These are phyloP conservation scores for Westerdykella sp. DNA, from an alignment of 2,329 filamentous ascomycete genomes.

Conservation along the genomic window DNA sequence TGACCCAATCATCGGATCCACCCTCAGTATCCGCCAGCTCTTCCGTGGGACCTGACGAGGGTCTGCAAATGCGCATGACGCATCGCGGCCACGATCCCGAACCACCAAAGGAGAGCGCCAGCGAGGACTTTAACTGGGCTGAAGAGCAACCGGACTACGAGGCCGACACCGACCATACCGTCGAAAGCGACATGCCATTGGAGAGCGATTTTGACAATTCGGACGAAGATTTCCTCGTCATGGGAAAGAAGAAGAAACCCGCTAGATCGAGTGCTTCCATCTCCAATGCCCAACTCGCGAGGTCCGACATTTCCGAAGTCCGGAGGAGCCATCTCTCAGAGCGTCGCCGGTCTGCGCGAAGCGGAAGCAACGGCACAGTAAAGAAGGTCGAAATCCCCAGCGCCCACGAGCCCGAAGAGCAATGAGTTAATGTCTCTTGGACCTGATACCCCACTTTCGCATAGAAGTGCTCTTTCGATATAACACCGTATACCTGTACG, in stretches of 20 bases:
- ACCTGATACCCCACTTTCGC: too few species aligned
- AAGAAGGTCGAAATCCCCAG: constrained; percentile 36
- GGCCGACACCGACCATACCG: constrained; percentile 31
- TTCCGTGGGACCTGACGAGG: constrained; percentile 37
- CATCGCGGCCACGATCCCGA: background rate
- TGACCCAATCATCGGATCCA: constrained; percentile 47
- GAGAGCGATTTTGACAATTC: constrained; percentile 37
- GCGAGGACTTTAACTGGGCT: constrained; percentile 1
- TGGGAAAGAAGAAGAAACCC: constrained; percentile 37
- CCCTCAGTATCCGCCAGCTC: constrained; percentile 47
- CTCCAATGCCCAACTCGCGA: constrained; percentile 32
- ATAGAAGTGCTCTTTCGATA: too few species aligned
- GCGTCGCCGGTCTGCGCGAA: constrained; percentile 40
- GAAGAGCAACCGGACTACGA: constrained; percentile 36
- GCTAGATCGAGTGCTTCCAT: constrained; percentile 21
- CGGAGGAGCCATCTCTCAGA: constrained; percentile 20
- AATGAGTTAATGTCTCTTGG: too few species aligned
- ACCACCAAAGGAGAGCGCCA: background rate
- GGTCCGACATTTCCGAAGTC: constrained; percentile 20
- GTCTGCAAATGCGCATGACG: constrained; percentile 7
- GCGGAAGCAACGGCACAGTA: constrained; percentile 47
- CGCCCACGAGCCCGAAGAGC: too few species aligned
- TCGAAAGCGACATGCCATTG: constrained; percentile 27
- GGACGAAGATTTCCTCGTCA: constrained; percentile 37
- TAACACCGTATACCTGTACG: too few species aligned